Conservation (phyloP, 208 protist genomes). For the Leishmania tropica region DNA sequence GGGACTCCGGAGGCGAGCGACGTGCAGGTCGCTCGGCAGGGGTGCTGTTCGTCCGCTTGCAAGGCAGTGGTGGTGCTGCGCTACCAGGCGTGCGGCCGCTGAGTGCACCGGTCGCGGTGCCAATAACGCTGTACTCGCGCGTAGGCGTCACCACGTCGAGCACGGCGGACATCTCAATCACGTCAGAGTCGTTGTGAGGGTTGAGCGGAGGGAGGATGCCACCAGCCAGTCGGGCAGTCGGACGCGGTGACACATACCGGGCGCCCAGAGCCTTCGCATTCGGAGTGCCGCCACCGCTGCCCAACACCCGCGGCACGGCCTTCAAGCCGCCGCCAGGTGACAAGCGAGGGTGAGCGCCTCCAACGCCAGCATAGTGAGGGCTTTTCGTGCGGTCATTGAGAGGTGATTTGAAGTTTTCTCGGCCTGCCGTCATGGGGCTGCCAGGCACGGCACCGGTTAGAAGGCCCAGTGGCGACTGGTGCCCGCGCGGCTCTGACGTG, state of each 20-base stretch:
- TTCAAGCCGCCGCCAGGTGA: constrained; percentile 1
- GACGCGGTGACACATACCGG: constrained; percentile 7
- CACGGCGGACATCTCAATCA: constrained; percentile 49
- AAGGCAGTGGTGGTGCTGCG: neutral
- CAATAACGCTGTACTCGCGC: constrained; percentile 10
- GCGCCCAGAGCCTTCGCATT: neutral
- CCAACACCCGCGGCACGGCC: constrained; percentile 1
- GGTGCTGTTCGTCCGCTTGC: constrained; percentile 20
- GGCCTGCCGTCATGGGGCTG: constrained; percentile 10
- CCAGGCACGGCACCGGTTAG: neutral
- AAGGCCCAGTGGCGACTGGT: constrained; percentile 9
- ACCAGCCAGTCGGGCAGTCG: constrained; percentile 31
- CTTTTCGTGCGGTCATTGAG: neutral
- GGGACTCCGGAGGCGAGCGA: constrained; percentile 1
- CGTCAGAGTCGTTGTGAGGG: constrained; percentile 21
- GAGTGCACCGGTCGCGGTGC: neutral
- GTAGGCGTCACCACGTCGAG: constrained; percentile 24
- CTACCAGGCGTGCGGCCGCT: neutral
- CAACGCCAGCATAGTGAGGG: neutral
- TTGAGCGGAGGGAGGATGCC: constrained; percentile 38
- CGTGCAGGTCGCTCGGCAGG: constrained; percentile 11
- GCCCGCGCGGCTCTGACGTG: constrained; percentile 12
- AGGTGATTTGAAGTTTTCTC: neutral
- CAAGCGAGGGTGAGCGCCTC: neutral
- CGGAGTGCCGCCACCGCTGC: constrained; percentile 6